These are phyloP conservation scores for Didymella pomorum DNA, from an alignment of 2,329 filamentous ascomycete genomes.

Conservation along the genomic window DNA sequence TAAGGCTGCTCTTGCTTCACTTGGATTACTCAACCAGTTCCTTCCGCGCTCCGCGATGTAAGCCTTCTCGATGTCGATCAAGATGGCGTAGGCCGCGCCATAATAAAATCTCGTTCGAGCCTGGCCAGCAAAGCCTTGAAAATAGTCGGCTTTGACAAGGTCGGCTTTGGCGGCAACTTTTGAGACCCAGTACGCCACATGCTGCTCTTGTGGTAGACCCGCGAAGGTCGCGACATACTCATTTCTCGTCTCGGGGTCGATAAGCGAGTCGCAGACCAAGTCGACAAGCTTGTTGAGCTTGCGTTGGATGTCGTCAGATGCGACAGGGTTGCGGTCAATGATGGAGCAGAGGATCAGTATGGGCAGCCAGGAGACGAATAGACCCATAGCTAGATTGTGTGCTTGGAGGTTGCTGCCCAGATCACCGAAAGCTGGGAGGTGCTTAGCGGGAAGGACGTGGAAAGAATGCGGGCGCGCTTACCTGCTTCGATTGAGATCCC, in stretches of 20 bases:
- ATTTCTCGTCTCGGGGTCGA: conserved; percentile 31
- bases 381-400: conserved; percentile 54
- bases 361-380: conserved; percentile 56
- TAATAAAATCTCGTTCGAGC: conserved; percentile 45
- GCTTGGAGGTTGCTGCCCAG: conserved; percentile 51
- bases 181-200: conserved; percentile 37
- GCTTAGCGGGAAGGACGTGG: not conserved
- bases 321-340: conserved; percentile 55
- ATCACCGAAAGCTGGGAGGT: conserved; percentile 37
- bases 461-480: too few relatives aligned
- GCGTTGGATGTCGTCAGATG: conserved; percentile 47
- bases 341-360: conserved; percentile 54
- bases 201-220: conserved; percentile 24
- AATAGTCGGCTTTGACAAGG: conserved; percentile 41
- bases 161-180: conserved; percentile 29
- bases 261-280: conserved; percentile 39
- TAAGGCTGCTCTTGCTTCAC: conserved; percentile 34
- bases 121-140: conserved; percentile 48
- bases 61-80: conserved; percentile 50
- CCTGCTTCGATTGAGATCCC: conserved; percentile 41
- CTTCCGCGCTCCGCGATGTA: conserved; percentile 48
- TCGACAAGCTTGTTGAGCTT: conserved; percentile 51
- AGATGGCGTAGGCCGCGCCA: conserved; percentile 52
- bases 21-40: conserved; percentile 37
- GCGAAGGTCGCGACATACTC: conserved; percentile 38